Base-by-base conservation (phyloP, 163 green algal species). In the Scenedesmus sp. region DNA sequence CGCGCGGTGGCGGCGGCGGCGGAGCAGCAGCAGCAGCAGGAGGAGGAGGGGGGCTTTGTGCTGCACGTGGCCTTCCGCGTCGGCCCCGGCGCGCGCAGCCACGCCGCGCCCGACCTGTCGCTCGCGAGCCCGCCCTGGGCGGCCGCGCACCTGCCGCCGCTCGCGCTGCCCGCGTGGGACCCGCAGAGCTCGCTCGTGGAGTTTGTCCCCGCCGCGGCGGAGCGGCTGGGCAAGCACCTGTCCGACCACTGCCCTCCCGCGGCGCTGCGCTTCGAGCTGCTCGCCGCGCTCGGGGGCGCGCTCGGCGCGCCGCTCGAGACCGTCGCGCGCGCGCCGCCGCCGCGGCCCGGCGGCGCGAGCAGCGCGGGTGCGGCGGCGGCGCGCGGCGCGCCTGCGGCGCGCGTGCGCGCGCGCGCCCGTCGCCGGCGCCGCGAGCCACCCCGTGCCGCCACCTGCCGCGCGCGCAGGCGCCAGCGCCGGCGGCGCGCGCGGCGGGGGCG, bases 141-240 rank as follows among this genome's bases (percentile, higher is more conserved):
- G 2, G 50, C 13, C 17, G 17, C 53, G n/a, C 51, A 44, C 2
- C 36, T 81, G 39, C 74, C 63, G 26, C 50, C 36, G 10, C 51
- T 81, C 3, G 18, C 24, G 11, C 74, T 81, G 7, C 74, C 74
- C 1, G 39, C 50, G 18, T 81, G 74, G 74, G 63, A 81, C n/a
- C 62, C 62, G 9, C 62, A 75, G 1, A 65, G 60, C 4, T 65
- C 74, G 22, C 44, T 81, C 34, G 24, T 81, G 3, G 74, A 81
- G 50, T 81, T 75, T 50, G 63, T 75, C 2, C 47, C 62, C 1
- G 50, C 66, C 39, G 4, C 75, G 2, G n/a, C 51, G 56, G 74
- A 81, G 63, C 36, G 74, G 3, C 26, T 81, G n/a, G 34, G n/a
- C 34, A 50, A 81, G 53, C 74, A 81, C 62, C 53, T 81, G 63